A percentile compares a stretch with the other conserved stretches of the same genome.
These are phyloP conservation scores for Naganishia vishniacii DNA, from an alignment of 768 basidiomycete genomes.

Conservation along the genomic window DNA sequence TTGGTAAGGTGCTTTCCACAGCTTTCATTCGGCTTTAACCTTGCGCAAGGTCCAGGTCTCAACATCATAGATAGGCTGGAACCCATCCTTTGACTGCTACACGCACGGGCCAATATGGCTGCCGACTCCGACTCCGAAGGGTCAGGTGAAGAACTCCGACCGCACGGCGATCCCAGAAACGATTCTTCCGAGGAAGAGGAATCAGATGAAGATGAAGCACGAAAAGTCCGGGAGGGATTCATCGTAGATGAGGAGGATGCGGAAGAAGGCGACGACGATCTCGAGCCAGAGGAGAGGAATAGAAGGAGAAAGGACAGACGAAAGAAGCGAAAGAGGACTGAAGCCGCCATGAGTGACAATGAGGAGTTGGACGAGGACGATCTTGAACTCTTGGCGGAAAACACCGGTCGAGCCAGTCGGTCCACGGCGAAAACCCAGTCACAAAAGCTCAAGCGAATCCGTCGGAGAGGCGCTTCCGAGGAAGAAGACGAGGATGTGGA, in stretches of 20 bases:
- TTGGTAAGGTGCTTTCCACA: too few species aligned
- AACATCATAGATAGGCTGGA: too few species aligned
- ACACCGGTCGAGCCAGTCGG: slow-evolving; percentile 61
- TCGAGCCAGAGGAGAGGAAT: slow-evolving; percentile 51
- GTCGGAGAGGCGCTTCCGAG: slow-evolving; percentile 75
- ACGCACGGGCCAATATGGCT: slow-evolving; percentile 2
- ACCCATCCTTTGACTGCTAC: too few species aligned
- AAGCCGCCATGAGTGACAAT: slow-evolving; percentile 41
- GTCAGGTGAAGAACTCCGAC: slow-evolving; percentile 6
- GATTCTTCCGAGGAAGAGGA: slow-evolving; percentile 23
- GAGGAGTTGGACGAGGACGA: slow-evolving; percentile 71
- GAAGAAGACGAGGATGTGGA: slow-evolving; percentile 53
- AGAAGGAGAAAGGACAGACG: slow-evolving; percentile 49
- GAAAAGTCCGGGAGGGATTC: slow-evolving; percentile 73
- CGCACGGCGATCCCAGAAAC: slow-evolving; percentile 6
- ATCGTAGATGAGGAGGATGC: slow-evolving; percentile 89
- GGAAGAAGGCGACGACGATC: slow-evolving; percentile 59
- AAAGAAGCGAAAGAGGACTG: slow-evolving; percentile 61
- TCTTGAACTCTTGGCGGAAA: slow-evolving; percentile 75
- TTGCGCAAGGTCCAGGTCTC: too few species aligned
- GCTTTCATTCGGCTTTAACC: too few species aligned
- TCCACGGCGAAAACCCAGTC: slow-evolving; percentile 41
- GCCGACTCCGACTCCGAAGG: slow-evolving; percentile 13
- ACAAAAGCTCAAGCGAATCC: slow-evolving; percentile 66
- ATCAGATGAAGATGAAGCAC: slow-evolving; percentile 18